Evolutionary conservation across 2,329 filamentous ascomycete species (phyloP), one percentile per base, ranked within the genome.

Genomic region (Phaeosphaeriaceae sp.): DNA sequence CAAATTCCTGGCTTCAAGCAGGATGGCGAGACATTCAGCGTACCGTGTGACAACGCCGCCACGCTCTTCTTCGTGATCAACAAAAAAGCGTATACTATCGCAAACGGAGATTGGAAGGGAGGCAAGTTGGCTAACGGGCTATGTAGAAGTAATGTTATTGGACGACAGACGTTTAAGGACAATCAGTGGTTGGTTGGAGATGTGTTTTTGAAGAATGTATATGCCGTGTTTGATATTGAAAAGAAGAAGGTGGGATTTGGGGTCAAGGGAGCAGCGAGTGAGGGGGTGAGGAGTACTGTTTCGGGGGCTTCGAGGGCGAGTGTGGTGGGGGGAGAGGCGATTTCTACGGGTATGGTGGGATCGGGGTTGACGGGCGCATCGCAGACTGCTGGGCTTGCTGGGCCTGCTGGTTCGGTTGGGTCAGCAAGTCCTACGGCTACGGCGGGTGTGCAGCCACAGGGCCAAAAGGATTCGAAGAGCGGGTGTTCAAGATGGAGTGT

Each of bases 131-230:
- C 70, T 6, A 58, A 61, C 1, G 67, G 67, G 2, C 66, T 69
- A 13, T 85, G 83, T 56, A 60, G 83, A 15, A 92, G 89, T 69
- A 92, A 89, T 61, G 83, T 96, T 29, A 87, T 91, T 44, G 89
- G 88, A 1, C 80, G 85, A 20, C 82, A 87, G 66, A 84, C 89
- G 12, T 86, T 90, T 38, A 74, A 79, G 1, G 79, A 61, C 62
- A 68, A 76, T 28, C 74, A 85, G 21, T 96, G 91, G 90, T 79
- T 96, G n/a, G 74, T 96, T 1, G 92, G 92, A 2, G 91, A 92
- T 58, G 84, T 88, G 1, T 96, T 96, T 63, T 75, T 96, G 53
- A 96, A 95, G 77, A 96, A 95, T 61, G 91, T 96, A 13, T 96
- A 96, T 68, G 80, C 85, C 1, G 87, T 94, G 18, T 96, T 95